phyloP scores from a whole-genome alignment of 257 asterid genomes.

The Nicotiana noctiflora region DNA sequence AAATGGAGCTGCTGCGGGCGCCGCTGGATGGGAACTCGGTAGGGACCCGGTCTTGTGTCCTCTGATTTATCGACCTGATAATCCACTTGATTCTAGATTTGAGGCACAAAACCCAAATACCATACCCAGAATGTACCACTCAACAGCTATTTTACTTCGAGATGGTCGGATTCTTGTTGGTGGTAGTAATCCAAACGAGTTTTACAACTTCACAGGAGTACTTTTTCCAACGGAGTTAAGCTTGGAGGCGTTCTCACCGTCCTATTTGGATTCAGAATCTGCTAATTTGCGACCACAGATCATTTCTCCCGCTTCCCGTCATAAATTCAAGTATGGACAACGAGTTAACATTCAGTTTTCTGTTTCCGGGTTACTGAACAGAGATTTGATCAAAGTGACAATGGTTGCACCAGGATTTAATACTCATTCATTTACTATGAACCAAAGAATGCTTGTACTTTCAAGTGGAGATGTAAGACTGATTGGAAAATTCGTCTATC shows the following conservation, averaged over 20 bases:
- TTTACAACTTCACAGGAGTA: conserved; percentile 9
- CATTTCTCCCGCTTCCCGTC: conserved; percentile 12
- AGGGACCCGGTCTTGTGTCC: conserved; percentile 29
- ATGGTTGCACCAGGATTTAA: conserved; percentile 32
- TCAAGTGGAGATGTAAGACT: not conserved
- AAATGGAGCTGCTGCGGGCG: conserved; percentile 33
- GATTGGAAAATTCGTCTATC: not conserved
- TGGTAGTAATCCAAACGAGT: conserved; percentile 33
- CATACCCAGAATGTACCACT: conserved; percentile 39
- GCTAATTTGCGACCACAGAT: conserved; percentile 19
- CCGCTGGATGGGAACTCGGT: conserved; percentile 31
- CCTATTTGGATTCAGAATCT: conserved; percentile 13
- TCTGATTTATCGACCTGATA: conserved; percentile 23
- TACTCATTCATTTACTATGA: conserved; percentile 45
- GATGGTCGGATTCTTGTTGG: conserved; percentile 42
- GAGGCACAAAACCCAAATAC: conserved; percentile 17
- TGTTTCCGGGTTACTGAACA: not conserved
- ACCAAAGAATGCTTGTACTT: conserved; percentile 26
- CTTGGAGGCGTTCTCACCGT: conserved; percentile 28
- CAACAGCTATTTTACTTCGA: conserved; percentile 25
- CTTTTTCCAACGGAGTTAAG: conserved; percentile 31
- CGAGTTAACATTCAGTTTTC: conserved; percentile 5
- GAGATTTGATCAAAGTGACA: conserved; percentile 18
- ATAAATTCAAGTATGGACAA: conserved; percentile 16
- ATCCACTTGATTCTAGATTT: conserved; percentile 11